These are phyloP conservation scores for Blastocystis sp. DNA, from an alignment of 352 stramenopile species.

Conservation along the genomic window DNA sequence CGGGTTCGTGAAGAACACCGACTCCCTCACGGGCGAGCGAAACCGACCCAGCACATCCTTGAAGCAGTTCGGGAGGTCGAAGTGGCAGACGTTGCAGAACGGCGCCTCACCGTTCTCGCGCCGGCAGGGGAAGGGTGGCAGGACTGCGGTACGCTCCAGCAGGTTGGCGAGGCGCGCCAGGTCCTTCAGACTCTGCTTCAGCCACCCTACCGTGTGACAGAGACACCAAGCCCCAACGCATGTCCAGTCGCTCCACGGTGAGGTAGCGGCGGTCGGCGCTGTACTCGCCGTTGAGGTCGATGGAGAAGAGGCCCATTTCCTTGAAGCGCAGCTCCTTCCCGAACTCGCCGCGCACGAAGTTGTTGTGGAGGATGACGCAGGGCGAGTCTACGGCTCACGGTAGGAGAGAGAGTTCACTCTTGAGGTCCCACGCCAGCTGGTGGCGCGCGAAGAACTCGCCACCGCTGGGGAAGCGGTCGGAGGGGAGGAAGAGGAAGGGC, in stretches of 20 bases:
- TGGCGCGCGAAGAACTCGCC: constrained; percentile 13
- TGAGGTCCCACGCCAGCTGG: constrained; percentile 48
- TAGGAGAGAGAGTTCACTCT: not conserved
- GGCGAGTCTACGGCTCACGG: not conserved
- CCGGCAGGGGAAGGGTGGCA: not conserved
- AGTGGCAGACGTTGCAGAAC: constrained; percentile 37
- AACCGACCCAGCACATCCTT: not conserved
- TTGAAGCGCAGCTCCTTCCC: constrained; percentile 43
- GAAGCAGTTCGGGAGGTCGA: constrained; percentile 5
- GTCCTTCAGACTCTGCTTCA: not conserved
- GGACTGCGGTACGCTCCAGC: constrained; percentile 12
- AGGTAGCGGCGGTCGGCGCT: not conserved
- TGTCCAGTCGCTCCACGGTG: not conserved
- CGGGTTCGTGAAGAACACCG: not conserved
- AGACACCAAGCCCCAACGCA: not conserved
- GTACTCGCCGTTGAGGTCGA: constrained; percentile 33
- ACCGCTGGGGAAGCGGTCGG: constrained; percentile 4
- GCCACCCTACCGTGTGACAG: not conserved
- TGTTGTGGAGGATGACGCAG: constrained; percentile 56
- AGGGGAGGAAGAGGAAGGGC: constrained; percentile 4
- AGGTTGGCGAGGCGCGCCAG: constrained; percentile 10
- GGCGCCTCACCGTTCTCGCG: not conserved
- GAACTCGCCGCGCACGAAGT: constrained; percentile 25
- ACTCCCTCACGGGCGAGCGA: not conserved
- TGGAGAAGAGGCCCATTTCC: constrained; percentile 41